Base-by-base conservation (phyloP, 2,329 filamentous ascomycete species). In the Aaosphaeria arxii region DNA sequence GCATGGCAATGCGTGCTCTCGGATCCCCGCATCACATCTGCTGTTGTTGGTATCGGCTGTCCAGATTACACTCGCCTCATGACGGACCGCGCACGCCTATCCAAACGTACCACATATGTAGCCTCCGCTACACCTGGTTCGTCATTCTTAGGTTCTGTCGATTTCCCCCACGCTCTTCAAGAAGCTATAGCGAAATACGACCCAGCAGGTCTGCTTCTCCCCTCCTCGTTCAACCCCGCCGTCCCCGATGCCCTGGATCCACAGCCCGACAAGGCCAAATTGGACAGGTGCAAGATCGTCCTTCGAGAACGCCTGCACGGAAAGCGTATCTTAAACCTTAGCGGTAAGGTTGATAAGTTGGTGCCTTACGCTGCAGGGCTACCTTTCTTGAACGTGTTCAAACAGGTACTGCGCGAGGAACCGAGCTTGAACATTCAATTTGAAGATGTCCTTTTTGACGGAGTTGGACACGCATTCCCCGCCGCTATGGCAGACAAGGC, bases 31-130 rank as follows among this genome's bases (percentile, higher is more conserved):
- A 81, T 97, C 47, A 85, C 79, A n/a, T 85, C 88, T 0, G 91
- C 82, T 1, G 84, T 95, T 6, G 78, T 88, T 3, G 80, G 96
- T 28, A 88, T 97, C 45, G 94, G 92, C 1, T 96, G 91, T 69
- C 90, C 91, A 1, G 92, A 99, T 70, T 96, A 89, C 61, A 82
- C 85, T 54, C 77, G 88, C 67, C 75, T 97, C 11, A 87, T 97
- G 83, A 78, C 76, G 6, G 85, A 92, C 59, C 88, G 94, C 7
- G 92, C 92, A 1, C 76, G 81, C 5, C 75, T 85, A 35, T 87
- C 86, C 0, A 89, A 86, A 60, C 74, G 87, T 7, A 55, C 77
- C 11, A 81, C 83, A 0, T 89, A 80, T 71, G 80, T 78, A 0
- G 67, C 74, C 2, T 76, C 77, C 9, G 74, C 80, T 11, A 76